Percentiles rank a stretch among this genome's conserved stretches.
phyloP scores from a whole-genome alignment of 164 flowering plant genomes.

The Akebia trifoliata region DNA sequence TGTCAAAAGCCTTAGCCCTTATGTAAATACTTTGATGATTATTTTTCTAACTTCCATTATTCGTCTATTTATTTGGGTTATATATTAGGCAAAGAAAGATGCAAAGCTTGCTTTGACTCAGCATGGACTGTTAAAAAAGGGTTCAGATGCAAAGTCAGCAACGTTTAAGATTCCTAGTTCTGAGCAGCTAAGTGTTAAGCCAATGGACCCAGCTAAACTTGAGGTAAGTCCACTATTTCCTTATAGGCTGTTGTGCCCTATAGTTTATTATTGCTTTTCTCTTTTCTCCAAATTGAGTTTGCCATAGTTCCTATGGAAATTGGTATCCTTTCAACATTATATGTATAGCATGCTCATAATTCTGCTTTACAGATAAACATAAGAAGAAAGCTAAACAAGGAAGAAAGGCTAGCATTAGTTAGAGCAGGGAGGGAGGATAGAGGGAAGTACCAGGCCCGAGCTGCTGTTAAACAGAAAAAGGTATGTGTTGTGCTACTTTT shows the following conservation, averaged over 20 bases:
- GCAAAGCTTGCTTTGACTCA: slow-evolving; percentile 52
- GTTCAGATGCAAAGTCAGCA: slow-evolving; percentile 32
- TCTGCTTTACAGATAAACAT: slow-evolving; percentile 45
- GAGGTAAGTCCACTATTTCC: slow-evolving; percentile 42
- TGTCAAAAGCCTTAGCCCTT: too few relatives aligned
- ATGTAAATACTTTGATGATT: too few relatives aligned
- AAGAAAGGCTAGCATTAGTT: slow-evolving; percentile 59
- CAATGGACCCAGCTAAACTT: slow-evolving; percentile 68
- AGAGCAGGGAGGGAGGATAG: slow-evolving; percentile 84
- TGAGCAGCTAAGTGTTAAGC: slow-evolving; percentile 62
- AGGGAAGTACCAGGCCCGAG: slow-evolving; percentile 60
- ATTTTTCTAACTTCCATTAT: background rate
- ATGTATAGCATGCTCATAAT: background rate
- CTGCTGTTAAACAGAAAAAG: slow-evolving; percentile 87
- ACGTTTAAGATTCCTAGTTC: slow-evolving; percentile 51
- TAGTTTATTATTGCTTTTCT: background rate
- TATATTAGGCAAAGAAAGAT: slow-evolving; percentile 57
- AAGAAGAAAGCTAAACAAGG: slow-evolving; percentile 58
- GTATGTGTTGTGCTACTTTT: slow-evolving; percentile 26
- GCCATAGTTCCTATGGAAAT: too few relatives aligned
- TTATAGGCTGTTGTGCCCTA: background rate
- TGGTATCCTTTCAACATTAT: too few relatives aligned
- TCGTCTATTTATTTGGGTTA: slow-evolving; percentile 3
- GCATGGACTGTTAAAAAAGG: slow-evolving; percentile 54
- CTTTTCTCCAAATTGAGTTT: background rate